A percentile compares a stretch with the other conserved stretches of the same genome.
Evolutionary conservation across 2,329 filamentous ascomycete genomes (phyloP).

Genomic region (Beauveria asiatica): DNA sequence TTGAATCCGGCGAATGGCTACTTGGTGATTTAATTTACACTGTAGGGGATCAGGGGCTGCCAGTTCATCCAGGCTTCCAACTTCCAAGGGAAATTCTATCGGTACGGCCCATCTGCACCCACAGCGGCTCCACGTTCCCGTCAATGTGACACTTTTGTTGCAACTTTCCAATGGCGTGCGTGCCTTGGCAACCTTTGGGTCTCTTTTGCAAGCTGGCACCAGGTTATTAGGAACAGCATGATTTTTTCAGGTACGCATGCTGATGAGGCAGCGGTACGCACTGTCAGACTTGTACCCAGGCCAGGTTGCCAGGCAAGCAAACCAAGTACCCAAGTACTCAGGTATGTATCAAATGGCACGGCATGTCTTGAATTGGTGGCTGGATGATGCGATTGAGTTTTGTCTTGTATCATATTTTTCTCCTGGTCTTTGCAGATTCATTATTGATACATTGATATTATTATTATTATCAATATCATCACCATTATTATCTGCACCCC

Average conservation of each 20-base stretch:
- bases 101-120: slow-evolving; percentile 6
- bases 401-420: not conserved
- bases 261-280: too few species aligned
- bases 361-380: not conserved
- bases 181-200: not conserved
- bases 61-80: too few species aligned
- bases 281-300: not conserved
- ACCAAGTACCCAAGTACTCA: too few species aligned
- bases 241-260: not conserved
- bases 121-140: slow-evolving; percentile 8
- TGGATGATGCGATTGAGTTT: not conserved
- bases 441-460: too few species aligned
- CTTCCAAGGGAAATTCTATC: not conserved
- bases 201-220: not conserved
- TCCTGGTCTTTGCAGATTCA: too few species aligned
- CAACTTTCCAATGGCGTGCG: not conserved
- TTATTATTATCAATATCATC: not conserved
- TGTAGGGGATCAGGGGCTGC: not conserved
- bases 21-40: not conserved
- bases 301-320: too few species aligned
- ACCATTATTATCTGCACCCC: not conserved
- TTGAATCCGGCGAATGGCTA: too few species aligned
- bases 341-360: not conserved
- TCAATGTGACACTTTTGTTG: not conserved
- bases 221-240: not conserved